phyloP scores from a whole-genome alignment of 257 asterid species.

The Jasminum sambac region DNA sequence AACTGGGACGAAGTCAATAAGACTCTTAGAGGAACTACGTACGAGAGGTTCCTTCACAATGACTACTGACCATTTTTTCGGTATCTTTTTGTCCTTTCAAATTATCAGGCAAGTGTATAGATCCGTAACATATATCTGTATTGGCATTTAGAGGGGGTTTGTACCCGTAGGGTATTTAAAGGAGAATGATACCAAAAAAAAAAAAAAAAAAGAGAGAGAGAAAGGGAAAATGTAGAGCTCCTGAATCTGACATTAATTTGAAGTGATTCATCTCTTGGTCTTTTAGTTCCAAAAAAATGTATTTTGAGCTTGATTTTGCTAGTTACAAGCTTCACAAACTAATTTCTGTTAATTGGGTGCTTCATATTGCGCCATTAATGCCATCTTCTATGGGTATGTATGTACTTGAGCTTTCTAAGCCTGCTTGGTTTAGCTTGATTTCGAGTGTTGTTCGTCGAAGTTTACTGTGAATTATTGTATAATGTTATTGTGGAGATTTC shows the following conservation, averaged over 20 bases:
- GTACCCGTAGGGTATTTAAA: background rate
- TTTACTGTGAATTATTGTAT: no score
- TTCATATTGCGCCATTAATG: no score
- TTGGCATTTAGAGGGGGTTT: constrained; percentile 14
- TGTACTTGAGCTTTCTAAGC: no score
- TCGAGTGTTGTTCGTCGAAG: no score
- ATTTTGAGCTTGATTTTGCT: background rate
- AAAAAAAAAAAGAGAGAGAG: no score
- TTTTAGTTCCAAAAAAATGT: background rate
- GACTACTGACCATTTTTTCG: constrained; percentile 41
- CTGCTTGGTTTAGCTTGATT: no score
- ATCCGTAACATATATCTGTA: constrained; percentile 23
- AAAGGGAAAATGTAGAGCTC: background rate
- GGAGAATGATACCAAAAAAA: no score
- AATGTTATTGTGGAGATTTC: no score
- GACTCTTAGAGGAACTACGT: constrained; percentile 66
- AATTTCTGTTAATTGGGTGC: no score
- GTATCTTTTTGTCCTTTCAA: background rate
- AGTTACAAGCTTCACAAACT: background rate
- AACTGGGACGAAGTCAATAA: constrained; percentile 77
- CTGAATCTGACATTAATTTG: background rate
- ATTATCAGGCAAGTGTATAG: constrained; percentile 27
- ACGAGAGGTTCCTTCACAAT: constrained; percentile 61
- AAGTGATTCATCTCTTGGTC: background rate
- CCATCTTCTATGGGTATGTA: no score